A percentile compares a stretch with the other conserved stretches of the same genome.
These are phyloP conservation scores for Populus simonii DNA, from an alignment of 345 rosid species.

Conservation along the genomic window DNA sequence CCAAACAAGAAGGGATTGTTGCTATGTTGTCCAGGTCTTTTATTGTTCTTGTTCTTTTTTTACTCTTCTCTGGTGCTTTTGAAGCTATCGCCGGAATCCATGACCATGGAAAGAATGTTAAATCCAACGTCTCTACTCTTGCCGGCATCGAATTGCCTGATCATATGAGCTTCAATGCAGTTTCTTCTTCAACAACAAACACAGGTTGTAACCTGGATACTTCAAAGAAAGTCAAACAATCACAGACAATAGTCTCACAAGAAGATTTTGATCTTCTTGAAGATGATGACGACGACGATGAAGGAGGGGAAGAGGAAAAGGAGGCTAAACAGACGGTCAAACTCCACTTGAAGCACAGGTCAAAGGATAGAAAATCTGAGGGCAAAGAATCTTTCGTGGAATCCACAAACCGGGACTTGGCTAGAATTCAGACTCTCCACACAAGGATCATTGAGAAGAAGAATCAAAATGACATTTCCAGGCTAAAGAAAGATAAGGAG, in stretches of 20 bases:
- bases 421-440: constrained; percentile 70
- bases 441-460: constrained; percentile 63
- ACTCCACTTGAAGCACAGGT: constrained; percentile 60
- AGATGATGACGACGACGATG: not conserved
- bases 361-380: constrained; percentile 26
- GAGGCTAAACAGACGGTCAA: constrained; percentile 43
- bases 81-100: constrained; percentile 36
- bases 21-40: constrained; percentile 49
- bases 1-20: constrained; percentile 19
- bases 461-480: constrained; percentile 60
- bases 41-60: constrained; percentile 34
- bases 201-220: constrained; percentile 53
- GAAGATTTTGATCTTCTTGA: constrained; percentile 7
- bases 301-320: not conserved
- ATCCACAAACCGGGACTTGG: constrained; percentile 53
- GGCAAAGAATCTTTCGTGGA: constrained; percentile 44
- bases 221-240: constrained; percentile 25
- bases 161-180: constrained; percentile 69
- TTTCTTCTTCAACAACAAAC: constrained; percentile 52
- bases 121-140: constrained; percentile 44
- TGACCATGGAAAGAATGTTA: constrained; percentile 20
- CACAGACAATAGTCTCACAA: constrained; percentile 9
- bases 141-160: constrained; percentile 60
- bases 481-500: constrained; percentile 28
- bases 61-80: constrained; percentile 32